These are phyloP conservation scores for Dactylellina sp. DNA, from an alignment of 2,329 filamentous ascomycete species.

Conservation along the genomic window DNA sequence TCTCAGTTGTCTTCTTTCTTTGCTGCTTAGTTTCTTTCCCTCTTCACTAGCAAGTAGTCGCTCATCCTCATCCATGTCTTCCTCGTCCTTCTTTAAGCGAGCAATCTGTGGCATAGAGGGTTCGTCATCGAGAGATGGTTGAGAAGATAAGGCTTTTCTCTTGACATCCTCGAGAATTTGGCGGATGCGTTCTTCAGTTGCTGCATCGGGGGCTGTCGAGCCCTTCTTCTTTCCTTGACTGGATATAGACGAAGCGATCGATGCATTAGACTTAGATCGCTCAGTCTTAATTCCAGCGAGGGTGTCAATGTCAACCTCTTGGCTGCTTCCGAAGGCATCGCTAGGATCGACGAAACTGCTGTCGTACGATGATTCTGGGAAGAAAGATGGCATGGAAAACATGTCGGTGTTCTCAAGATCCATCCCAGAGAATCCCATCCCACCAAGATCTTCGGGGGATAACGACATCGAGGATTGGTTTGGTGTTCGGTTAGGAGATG, in stretches of 20 bases:
- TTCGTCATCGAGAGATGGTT: conserved; percentile 59
- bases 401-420: conserved; percentile 65
- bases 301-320: conserved; percentile 78
- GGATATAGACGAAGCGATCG: conserved; percentile 60
- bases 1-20: conserved; percentile 93
- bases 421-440: conserved; percentile 60
- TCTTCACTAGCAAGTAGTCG: conserved; percentile 93
- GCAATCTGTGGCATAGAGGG: conserved; percentile 74
- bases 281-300: conserved; percentile 65
- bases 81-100: conserved; percentile 88
- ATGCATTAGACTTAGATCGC: conserved; percentile 57
- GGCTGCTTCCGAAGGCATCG: conserved; percentile 71
- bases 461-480: conserved; percentile 67
- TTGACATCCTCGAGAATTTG: conserved; percentile 90
- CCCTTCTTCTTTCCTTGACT: conserved; percentile 67
- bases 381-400: conserved; percentile 77
- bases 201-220: conserved; percentile 66
- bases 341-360: conserved; percentile 61
- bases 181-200: conserved; percentile 91
- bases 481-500: conserved; percentile 73
- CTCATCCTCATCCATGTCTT: conserved; percentile 99
- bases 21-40: conserved; percentile 98
- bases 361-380: conserved; percentile 73
- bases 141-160: conserved; percentile 66
- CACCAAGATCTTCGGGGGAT: conserved; percentile 66